These are phyloP conservation scores for Moesziomyces parantarcticus DNA, from an alignment of 1,284 basidiomycete genomes.

Conservation along the genomic window DNA sequence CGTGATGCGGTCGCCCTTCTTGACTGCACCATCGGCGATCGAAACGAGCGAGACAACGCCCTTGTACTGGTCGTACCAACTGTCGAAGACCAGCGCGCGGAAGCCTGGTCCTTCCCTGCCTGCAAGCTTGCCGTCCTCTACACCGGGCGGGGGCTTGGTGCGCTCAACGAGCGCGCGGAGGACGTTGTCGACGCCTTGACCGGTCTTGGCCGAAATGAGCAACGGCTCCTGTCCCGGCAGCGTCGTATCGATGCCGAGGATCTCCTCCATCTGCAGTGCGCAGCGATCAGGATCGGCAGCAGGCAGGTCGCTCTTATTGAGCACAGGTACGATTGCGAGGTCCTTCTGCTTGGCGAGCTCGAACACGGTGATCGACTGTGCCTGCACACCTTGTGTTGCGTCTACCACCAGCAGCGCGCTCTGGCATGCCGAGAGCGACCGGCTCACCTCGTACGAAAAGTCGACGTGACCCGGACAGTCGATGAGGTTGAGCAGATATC, in stretches of 20 bases:
- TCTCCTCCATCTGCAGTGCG: conserved; percentile 51
- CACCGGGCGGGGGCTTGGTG: conserved; percentile 68
- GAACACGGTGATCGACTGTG: conserved; percentile 95
- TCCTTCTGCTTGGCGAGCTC: conserved; percentile 80
- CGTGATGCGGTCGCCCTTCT: conserved; percentile 75
- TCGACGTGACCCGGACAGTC: conserved; percentile 79
- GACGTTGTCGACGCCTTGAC: conserved; percentile 80
- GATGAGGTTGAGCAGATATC: conserved; percentile 87
- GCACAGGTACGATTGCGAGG: conserved; percentile 86
- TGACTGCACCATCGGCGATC: conserved; percentile 74
- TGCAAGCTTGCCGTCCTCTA: conserved; percentile 42
- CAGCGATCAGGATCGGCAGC: conserved; percentile 51
- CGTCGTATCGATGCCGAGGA: conserved; percentile 73
- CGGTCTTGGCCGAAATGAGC: conserved; percentile 84
- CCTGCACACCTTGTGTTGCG: conserved; percentile 96
- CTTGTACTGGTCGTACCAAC: conserved; percentile 92
- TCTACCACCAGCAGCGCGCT: conserved; percentile 91
- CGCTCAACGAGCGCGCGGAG: conserved; percentile 82
- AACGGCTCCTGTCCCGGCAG: conserved; percentile 51
- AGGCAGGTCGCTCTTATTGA: conserved; percentile 81
- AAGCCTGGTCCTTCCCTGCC: conserved; percentile 53
- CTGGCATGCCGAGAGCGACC: conserved; percentile 91
- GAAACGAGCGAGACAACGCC: conserved; percentile 94
- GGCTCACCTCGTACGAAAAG: conserved; percentile 82
- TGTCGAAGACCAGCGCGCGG: conserved; percentile 89